Base-by-base conservation (phyloP, 768 basidiomycete genomes). In the Ramaria rubella region DNA sequence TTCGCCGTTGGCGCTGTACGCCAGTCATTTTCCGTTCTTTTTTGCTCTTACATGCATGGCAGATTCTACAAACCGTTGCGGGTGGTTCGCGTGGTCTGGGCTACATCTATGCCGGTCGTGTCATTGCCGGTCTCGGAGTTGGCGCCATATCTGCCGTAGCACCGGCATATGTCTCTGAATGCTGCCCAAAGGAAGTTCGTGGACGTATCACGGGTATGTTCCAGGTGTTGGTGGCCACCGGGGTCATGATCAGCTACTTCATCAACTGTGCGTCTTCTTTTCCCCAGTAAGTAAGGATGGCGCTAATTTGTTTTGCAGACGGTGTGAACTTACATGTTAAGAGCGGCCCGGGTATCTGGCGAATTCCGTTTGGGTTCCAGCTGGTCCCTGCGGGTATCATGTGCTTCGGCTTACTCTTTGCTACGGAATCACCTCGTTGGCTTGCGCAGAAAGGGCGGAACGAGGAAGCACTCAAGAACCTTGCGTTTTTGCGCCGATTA, bases 151-250 rank as follows among this genome's bases (percentile, higher is more conserved):
- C 81, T 19, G 82, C 85, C n/a, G 85, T 92, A 2, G 83, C 90
- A 1, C 93, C 91, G 5, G 83, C 89, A 0, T 94, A 82, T 65
- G 90, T 93, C 21, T 85, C 87, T 9, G 93, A 94, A 68, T 91
- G 90, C 67, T 78, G 85, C 2, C 93, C 93, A 5, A 94, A 92
- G 67, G 77, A 89, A 21, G 87, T 91, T 5, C 85, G 92, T 59
- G 91, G 90, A 5, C 78, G 87, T 49, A 89, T 93, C 61, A 91
- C 88, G 0, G 90, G 90, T 43, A 65, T 88, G 30, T 92, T 92
- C 77, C 91, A 93, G 68, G 82, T 94, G 68, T 85, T 90, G 81
- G 90, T 89, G 21, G 87, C 89, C 23, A 74, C 81, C 49, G 91
- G 90, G 52, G 90, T 90, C 59, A 90, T 91, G 83, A 74, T 93